A percentile compares a stretch with the other conserved stretches of the same genome.
Evolutionary conservation across 129 eudicot species (phyloP).

Genomic region (Ambrosia artemisiifolia): DNA sequence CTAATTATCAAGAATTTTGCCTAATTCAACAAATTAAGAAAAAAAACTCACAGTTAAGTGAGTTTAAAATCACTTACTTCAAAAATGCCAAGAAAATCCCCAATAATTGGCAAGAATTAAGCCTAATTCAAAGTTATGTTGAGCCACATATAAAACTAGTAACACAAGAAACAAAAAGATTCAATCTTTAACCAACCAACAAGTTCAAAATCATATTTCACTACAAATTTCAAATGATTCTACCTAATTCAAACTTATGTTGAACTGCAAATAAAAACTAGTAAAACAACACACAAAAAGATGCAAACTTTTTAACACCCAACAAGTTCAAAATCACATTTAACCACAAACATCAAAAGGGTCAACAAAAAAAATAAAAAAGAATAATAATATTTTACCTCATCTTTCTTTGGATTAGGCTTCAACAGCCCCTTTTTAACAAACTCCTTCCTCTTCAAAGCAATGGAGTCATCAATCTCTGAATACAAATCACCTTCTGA

Average conservation of each 20-base stretch:
- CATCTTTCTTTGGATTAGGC: constrained; percentile 56
- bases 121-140: not conserved
- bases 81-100: not conserved
- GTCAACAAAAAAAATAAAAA: not conserved
- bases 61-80: no score
- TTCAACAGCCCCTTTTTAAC: constrained; percentile 75
- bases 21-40: no score
- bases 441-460: constrained; percentile 80
- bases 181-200: constrained; percentile 4
- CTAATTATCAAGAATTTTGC: no score
- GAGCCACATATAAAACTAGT: not conserved
- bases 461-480: constrained; percentile 81
- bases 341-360: not conserved
- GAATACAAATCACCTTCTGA: constrained; percentile 74
- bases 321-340: not conserved
- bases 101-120: not conserved
- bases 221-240: not conserved
- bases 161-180: not conserved
- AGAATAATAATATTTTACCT: constrained; percentile 18
- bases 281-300: no score
- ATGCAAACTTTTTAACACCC: not conserved
- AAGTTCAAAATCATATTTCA: not conserved
- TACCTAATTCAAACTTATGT: no score
- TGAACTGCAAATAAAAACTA: no score
- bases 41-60: no score